Evolutionary conservation across 2,329 filamentous ascomycete species (phyloP), one percentile per base, ranked within the genome.

Genomic region (Trichoderma atroviride): DNA sequence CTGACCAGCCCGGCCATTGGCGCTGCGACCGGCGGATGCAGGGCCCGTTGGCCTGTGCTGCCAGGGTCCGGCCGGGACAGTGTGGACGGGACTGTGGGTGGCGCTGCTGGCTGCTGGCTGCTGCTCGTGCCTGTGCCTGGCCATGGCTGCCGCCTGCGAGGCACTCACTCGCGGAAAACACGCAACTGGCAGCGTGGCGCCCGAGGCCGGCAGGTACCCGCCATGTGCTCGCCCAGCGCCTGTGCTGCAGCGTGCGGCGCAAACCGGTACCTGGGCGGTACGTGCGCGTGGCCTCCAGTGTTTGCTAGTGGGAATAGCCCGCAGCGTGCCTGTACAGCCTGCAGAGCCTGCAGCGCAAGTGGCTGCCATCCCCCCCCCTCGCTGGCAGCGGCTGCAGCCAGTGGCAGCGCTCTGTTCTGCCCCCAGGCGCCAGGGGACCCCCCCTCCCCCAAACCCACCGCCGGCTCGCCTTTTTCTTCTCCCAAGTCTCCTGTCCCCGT

Each of bases 401-500:
- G 43, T 70, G 63, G 63, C 53, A 62, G 57, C 63, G 63, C 69
- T 60, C 63, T 47, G 14, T 60, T 31, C 40, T 62, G 43, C 56
- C 61, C 69, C 69, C 67, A 64, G 60, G 67, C 63, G 43, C 69
- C 58, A 57, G 62, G 52, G 56, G 62, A 57, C 52, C 62, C 62
- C 31, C 62, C 33, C 69, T 24, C 63, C 50, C 57, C 68, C 47
- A 55, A 59, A 43, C 37, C 57, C 59, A 69, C 52, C 60, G 55
- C 69, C 33, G 52, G 40, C 50, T 63, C 57, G 61, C 57, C 61
- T 70, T 70, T 70, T 70, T 67, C 55, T 72, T 75, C 68, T 72
- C 70, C 71, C 71, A 70, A 70, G 71, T 71, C 71, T 72, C 74
- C 75, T 76, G 77, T 76, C 78, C 77, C 76, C 77, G 74, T 80